phyloP scores from a whole-genome alignment of 2,329 filamentous ascomycete species.

The Botrytis tulipae region DNA sequence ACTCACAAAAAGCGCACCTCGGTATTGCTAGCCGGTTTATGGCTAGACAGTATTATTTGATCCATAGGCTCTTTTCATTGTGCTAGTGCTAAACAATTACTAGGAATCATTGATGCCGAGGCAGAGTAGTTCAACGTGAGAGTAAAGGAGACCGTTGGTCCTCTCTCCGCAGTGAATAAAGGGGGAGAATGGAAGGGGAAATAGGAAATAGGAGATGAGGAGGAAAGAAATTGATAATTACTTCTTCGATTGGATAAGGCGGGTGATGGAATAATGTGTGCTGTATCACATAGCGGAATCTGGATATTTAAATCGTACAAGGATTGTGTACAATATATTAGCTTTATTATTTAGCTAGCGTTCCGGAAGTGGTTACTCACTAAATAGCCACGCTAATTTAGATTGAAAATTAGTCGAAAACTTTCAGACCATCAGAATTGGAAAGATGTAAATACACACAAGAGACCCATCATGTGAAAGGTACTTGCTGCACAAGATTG shows the following conservation, averaged over 20 bases:
- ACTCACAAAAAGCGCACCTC: too few relatives aligned
- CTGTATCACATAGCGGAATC: not conserved
- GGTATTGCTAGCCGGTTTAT: too few relatives aligned
- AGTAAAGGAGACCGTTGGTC: too few relatives aligned
- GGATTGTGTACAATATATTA: not conserved
- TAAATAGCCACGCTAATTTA: not conserved
- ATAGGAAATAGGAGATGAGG: not conserved
- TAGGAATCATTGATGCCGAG: not conserved
- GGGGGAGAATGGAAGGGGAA: not conserved
- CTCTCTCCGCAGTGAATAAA: not conserved
- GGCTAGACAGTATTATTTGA: too few relatives aligned
- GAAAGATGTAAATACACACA: not conserved
- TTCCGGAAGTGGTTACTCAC: not conserved
- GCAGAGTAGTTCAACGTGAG: too few relatives aligned
- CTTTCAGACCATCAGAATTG: not conserved
- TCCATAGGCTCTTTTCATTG: too few relatives aligned
- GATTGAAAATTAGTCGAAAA: not conserved
- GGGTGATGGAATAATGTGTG: not conserved
- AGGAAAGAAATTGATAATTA: not conserved
- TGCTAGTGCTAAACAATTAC: too few relatives aligned
- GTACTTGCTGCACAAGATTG: too few relatives aligned
- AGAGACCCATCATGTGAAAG: not conserved
- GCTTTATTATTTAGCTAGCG: not conserved
- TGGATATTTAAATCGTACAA: fast-evolving
- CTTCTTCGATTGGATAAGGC: fast-evolving